A percentile compares a stretch with the other conserved stretches of the same genome.
Evolutionary conservation across 805 yeast species (phyloP).

Genomic region (Lipomyces spencermartinsiae): DNA sequence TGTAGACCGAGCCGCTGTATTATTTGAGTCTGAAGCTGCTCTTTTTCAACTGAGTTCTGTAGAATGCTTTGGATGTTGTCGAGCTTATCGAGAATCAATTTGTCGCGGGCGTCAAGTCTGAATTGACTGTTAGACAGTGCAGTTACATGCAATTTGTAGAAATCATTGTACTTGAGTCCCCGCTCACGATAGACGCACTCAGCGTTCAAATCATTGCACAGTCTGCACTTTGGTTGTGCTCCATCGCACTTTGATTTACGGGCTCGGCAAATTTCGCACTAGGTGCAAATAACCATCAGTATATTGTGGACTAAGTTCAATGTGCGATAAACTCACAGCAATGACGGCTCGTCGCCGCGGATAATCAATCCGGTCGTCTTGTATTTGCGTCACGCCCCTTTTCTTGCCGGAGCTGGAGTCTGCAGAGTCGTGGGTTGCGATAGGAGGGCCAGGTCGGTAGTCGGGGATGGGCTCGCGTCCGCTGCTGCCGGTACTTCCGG

Average conservation of each 20-base stretch:
- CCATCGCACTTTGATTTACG: conserved; percentile 35
- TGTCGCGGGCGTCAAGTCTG: conserved; percentile 32
- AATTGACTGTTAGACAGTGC: conserved; percentile 2
- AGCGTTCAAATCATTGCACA: conserved; percentile 30
- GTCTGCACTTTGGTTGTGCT: conserved; percentile 29
- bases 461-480: conserved; percentile 2
- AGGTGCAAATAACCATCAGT: not conserved
- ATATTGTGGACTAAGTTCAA: not conserved
- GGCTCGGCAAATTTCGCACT: conserved; percentile 33
- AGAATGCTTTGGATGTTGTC: conserved; percentile 22
- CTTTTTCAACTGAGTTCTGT: conserved; percentile 9
- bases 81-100: conserved; percentile 21
- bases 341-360: conserved; percentile 29
- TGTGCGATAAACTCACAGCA: conserved; percentile 23
- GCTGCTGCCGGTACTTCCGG: conserved; percentile 2
- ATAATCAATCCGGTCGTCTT: conserved; percentile 23
- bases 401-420: not conserved
- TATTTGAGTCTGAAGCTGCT: conserved; percentile 1
- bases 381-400: not conserved
- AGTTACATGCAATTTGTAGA: not conserved
- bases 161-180: conserved; percentile 19
- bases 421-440: not conserved
- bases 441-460: not conserved
- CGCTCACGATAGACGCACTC: conserved; percentile 32
- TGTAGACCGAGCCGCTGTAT: not conserved